Base-by-base conservation (phyloP, 305 asterid species). In the Ajuga reptans region DNA sequence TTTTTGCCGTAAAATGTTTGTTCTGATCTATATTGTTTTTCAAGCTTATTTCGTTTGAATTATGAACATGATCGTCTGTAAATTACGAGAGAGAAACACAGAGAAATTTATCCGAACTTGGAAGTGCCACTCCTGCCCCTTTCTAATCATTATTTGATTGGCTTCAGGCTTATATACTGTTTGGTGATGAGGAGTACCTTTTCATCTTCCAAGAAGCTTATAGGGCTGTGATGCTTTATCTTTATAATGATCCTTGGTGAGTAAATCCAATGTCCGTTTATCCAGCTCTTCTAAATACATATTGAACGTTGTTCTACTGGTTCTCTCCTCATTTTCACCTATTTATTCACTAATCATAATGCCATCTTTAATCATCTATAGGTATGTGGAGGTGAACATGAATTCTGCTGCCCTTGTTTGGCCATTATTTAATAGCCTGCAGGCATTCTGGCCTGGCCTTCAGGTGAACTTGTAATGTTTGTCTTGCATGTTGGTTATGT, bases 361-460 rank as follows among this genome's bases (percentile, higher is more conserved):
- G 59, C 75, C 57, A 50, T 36, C 62, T 75, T 57, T 34, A 37
- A 62, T 67, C 37, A 31, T 69, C 71, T 78, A 51, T 75, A 92
- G 98, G 98, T 92, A 92, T 72, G 96, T 92, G 73, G 98, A 92
- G 84, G 98, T 92, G 68, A 90, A 92, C 78, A 92, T 92, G 98
- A 87, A 92, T 77, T 90, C 98, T 18, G 98, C 95, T 42, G 89
- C 92, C 69, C 91, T 92, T 73, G 98, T 92, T 61, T 92, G 98
- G 98, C 98, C 97, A 21, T 80, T 92, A 72, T 92, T 92, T 66
- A 92, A 92, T 79, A 92, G 98, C 76, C 82, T 92, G 73, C 98
- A 92, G 82, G 98, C 98, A 4, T 92, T 92, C 79, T 92, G 98
- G 98, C 98, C 97, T 14, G 98, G 98, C 68, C 97, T 92, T 73